phyloP scores from a whole-genome alignment of 2,329 filamentous ascomycete genomes.

The Claviceps capensis region DNA sequence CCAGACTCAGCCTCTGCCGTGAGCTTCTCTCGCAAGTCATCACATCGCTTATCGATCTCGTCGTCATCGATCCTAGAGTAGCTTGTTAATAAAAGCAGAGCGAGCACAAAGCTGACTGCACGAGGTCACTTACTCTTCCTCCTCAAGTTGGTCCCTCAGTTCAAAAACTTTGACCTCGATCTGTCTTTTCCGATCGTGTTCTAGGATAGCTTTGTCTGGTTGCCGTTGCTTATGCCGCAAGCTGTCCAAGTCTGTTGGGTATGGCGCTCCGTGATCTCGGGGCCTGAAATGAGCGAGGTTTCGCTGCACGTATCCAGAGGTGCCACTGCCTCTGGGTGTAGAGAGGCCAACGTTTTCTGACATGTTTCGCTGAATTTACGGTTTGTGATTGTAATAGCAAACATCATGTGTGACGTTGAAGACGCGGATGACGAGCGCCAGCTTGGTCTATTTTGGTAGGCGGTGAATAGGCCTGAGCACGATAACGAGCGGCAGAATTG shows the following conservation, averaged over 20 bases:
- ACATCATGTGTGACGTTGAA: not conserved
- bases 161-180: slow-evolving; percentile 92
- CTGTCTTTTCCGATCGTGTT: slow-evolving; percentile 83
- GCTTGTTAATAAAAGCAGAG: slow-evolving; percentile 5
- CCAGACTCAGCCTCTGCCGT: slow-evolving; percentile 23
- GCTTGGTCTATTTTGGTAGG: slow-evolving; percentile 5
- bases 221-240: slow-evolving; percentile 66
- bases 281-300: slow-evolving; percentile 82
- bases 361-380: slow-evolving; percentile 37
- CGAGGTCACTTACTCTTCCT: slow-evolving; percentile 50
- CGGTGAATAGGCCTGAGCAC: slow-evolving; percentile 9
- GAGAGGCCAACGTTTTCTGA: slow-evolving; percentile 93
- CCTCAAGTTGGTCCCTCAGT: slow-evolving; percentile 79
- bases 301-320: slow-evolving; percentile 93
- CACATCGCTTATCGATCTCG: slow-evolving; percentile 61
- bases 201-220: slow-evolving; percentile 83
- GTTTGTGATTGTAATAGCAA: not conserved
- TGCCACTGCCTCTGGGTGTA: slow-evolving; percentile 88
- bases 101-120: not conserved
- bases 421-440: not conserved
- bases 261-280: slow-evolving; percentile 68
- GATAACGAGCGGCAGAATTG: slow-evolving; percentile 14
- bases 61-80: slow-evolving; percentile 60
- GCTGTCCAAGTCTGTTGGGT: slow-evolving; percentile 54
- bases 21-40: slow-evolving; percentile 28